A percentile compares a stretch with the other conserved stretches of the same genome.
Conservation (phyloP, 768 basidiomycete species). For the Lactifluus subvellereus region DNA sequence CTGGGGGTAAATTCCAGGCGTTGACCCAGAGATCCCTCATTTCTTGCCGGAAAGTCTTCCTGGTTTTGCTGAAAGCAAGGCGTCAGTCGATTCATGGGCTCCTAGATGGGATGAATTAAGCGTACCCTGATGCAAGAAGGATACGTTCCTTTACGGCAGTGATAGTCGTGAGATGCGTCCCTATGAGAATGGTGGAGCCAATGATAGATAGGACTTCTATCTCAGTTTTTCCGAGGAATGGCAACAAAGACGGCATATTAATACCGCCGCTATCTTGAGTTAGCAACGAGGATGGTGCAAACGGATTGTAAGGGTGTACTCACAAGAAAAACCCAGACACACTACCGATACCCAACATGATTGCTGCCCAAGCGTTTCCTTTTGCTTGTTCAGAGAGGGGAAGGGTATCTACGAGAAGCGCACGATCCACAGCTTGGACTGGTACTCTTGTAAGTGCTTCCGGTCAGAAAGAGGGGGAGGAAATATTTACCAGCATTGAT, state of each 20-base stretch:
- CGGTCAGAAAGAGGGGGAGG: conserved; percentile 33
- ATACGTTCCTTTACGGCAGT: conserved; percentile 67
- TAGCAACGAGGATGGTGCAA: neutral
- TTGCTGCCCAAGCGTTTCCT: conserved; percentile 92
- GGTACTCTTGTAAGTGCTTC: conserved; percentile 7
- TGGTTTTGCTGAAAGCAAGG: conserved; percentile 23
- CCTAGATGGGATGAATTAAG: conserved; percentile 12
- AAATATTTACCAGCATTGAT: conserved; percentile 45
- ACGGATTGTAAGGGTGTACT: conserved; percentile 30
- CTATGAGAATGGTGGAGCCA: conserved; percentile 60
- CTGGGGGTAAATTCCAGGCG: conserved; percentile 43
- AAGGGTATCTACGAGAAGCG: conserved; percentile 81
- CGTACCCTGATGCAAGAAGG: conserved; percentile 42
- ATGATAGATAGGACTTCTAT: conserved; percentile 76
- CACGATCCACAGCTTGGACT: conserved; percentile 89
- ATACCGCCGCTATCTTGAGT: conserved; percentile 62
- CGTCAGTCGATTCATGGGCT: neutral
- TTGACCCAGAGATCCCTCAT: conserved; percentile 67
- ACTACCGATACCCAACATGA: conserved; percentile 86
- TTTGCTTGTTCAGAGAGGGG: conserved; percentile 68
- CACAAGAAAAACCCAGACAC: conserved; percentile 87
- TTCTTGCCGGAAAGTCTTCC: conserved; percentile 38
- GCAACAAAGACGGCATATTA: conserved; percentile 61
- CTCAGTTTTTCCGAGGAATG: conserved; percentile 74
- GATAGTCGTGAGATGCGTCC: conserved; percentile 59